Percentiles rank a stretch among this genome's conserved stretches.
phyloP scores from a whole-genome alignment of 805 yeast species.

The Cyberlindnera maclurae region DNA sequence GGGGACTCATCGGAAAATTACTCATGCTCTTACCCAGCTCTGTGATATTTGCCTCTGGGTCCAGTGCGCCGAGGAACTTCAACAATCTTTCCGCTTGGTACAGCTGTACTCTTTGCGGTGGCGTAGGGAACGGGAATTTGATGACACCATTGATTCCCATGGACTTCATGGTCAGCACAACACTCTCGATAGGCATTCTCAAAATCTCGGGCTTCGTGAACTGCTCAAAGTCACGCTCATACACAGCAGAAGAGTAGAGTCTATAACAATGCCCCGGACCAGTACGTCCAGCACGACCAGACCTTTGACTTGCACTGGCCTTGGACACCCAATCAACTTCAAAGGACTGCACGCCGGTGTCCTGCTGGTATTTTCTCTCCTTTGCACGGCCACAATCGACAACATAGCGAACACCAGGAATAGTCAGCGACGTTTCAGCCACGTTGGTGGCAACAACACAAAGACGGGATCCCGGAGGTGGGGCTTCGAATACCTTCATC shows the following conservation, averaged over 20 bases:
- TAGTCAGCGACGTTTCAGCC: conserved; percentile 95
- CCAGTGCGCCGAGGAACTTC: conserved; percentile 71
- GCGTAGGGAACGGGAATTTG: conserved; percentile 95
- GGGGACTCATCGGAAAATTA: conserved; percentile 85
- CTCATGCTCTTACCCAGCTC: conserved; percentile 82
- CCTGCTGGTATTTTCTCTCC: conserved; percentile 75
- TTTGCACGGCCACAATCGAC: conserved; percentile 93
- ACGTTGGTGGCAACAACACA: conserved; percentile 96
- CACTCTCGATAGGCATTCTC: conserved; percentile 94
- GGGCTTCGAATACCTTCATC: conserved; percentile 80
- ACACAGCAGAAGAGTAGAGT: conserved; percentile 87
- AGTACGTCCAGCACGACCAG: conserved; percentile 97
- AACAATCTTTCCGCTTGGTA: conserved; percentile 61
- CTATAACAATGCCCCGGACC: conserved; percentile 98
- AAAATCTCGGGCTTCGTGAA: conserved; percentile 86
- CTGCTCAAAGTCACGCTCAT: conserved; percentile 74
- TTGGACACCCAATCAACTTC: conserved; percentile 89
- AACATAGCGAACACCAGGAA: conserved; percentile 91
- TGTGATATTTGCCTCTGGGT: conserved; percentile 49
- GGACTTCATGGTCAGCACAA: conserved; percentile 91
- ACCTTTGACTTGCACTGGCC: conserved; percentile 92
- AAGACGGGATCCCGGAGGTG: conserved; percentile 79
- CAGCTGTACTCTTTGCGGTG: conserved; percentile 63
- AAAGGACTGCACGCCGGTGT: conserved; percentile 87
- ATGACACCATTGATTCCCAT: conserved; percentile 91